Percentiles rank a stretch among this genome's conserved stretches.
These are phyloP conservation scores for Chlorella sp. DNA, from an alignment of 139 green algal genomes.

Conservation along the genomic window DNA sequence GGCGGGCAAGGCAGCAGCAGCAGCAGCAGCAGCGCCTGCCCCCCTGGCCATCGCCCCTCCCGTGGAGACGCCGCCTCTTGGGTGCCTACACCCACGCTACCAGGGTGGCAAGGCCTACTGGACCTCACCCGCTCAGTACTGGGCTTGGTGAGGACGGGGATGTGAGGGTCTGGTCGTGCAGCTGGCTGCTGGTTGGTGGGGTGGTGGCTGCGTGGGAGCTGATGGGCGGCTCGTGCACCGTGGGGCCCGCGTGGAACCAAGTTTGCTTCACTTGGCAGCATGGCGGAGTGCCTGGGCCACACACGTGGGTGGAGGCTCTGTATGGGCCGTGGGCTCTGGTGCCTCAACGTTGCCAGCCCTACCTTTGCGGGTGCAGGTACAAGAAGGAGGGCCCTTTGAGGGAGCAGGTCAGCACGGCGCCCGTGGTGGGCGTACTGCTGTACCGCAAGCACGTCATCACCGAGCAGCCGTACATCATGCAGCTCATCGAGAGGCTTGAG, in stretches of 20 bases:
- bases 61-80: constrained; percentile 85
- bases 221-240: too few relatives aligned
- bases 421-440: constrained; percentile 85
- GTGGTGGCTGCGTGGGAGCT: too few relatives aligned
- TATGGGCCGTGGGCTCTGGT: too few relatives aligned
- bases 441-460: constrained; percentile 99
- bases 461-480: constrained; percentile 70
- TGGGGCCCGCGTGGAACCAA: too few relatives aligned
- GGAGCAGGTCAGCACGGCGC: constrained; percentile 32
- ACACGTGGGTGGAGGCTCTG: too few relatives aligned
- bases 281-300: neutral
- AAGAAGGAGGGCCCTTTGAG: constrained; percentile 22
- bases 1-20: neutral
- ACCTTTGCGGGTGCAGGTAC: constrained; percentile 19
- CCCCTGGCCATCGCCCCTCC: constrained; percentile 30
- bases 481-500: constrained; percentile 45
- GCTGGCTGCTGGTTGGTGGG: too few relatives aligned
- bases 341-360: too few relatives aligned
- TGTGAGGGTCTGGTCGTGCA: too few relatives aligned
- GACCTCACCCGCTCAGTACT: constrained; percentile 63
- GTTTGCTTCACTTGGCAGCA: neutral
- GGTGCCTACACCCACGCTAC: constrained; percentile 83
- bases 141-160: constrained; percentile 76
- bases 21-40: constrained; percentile 4
- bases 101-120: constrained; percentile 55